A percentile compares a stretch with the other conserved stretches of the same genome.
These are phyloP conservation scores for Kregervanrija pseudodelftensis DNA, from an alignment of 805 yeast genomes.

Conservation along the genomic window DNA sequence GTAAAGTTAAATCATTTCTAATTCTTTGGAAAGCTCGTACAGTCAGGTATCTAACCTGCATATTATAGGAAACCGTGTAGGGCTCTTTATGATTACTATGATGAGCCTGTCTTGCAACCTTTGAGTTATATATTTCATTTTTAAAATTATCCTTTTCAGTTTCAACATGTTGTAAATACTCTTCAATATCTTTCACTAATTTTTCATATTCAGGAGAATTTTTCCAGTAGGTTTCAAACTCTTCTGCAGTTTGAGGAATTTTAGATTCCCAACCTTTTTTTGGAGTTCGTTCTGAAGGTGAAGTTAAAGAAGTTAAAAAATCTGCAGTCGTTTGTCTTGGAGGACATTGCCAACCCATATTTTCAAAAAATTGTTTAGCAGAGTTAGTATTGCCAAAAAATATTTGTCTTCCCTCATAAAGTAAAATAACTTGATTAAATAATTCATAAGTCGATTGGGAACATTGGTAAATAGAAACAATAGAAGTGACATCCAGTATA, in stretches of 20 bases:
- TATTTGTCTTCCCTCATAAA: slow-evolving; percentile 35
- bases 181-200: slow-evolving; percentile 31
- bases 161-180: slow-evolving; percentile 9
- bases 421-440: slow-evolving; percentile 30
- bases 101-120: slow-evolving; percentile 44
- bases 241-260: slow-evolving; percentile 31
- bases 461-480: slow-evolving; percentile 38
- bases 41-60: slow-evolving; percentile 43
- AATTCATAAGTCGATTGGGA: slow-evolving; percentile 32
- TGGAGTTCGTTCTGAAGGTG: slow-evolving; percentile 24
- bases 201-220: slow-evolving; percentile 24
- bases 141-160: slow-evolving; percentile 20
- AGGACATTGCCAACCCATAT: slow-evolving; percentile 35
- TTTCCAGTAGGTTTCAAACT: slow-evolving; percentile 34
- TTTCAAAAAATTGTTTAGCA: slow-evolving; percentile 29
- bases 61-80: slow-evolving; percentile 40
- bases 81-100: slow-evolving; percentile 40
- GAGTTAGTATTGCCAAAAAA: slow-evolving; percentile 26
- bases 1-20: slow-evolving; percentile 41
- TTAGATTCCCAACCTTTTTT: slow-evolving; percentile 27
- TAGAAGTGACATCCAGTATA: slow-evolving; percentile 36
- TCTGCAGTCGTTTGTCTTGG: slow-evolving; percentile 37
- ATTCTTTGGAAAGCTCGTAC: slow-evolving; percentile 42
- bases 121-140: slow-evolving; percentile 28
- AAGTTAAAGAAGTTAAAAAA: slow-evolving; percentile 30